These are phyloP conservation scores for Gautieria morchelliformis DNA, from an alignment of 768 basidiomycete species.

Conservation along the genomic window DNA sequence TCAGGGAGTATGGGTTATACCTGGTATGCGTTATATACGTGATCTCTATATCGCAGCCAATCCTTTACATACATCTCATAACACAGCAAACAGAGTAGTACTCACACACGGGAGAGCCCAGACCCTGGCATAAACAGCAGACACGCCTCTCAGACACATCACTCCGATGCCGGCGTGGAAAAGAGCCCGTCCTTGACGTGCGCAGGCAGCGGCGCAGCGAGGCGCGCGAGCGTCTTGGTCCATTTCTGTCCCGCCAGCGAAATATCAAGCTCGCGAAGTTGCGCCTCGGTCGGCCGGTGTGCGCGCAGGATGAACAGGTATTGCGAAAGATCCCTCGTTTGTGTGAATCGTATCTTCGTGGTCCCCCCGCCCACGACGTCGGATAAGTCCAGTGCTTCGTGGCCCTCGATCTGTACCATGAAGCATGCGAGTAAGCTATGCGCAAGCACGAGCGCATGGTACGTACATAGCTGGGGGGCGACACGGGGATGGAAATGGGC, in stretches of 20 bases:
- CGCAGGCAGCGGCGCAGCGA: neutral
- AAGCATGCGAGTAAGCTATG: neutral
- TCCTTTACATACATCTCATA: no score
- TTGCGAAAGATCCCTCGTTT: neutral
- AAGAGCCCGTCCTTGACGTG: no score
- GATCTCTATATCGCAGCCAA: no score
- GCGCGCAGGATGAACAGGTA: neutral
- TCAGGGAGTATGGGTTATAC: no score
- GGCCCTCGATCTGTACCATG: neutral
- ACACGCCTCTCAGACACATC: no score
- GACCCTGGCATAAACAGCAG: no score
- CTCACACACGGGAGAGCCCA: no score
- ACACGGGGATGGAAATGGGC: neutral
- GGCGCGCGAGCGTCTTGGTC: neutral
- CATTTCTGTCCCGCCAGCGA: neutral
- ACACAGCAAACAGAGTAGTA: no score
- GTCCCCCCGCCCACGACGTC: neutral
- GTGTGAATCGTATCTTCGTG: neutral
- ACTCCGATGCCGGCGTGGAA: no score
- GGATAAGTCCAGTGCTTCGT: slow-evolving; percentile 2
- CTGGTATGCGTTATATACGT: no score
- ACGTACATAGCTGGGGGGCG: neutral
- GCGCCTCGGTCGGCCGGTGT: neutral
- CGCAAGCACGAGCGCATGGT: no score
- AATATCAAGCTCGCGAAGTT: neutral